Percentiles rank a stretch among this genome's conserved stretches.
Evolutionary conservation across 495 filamentous ascomycete species (phyloP).

Genomic region (Penicillium bovifimosum): DNA sequence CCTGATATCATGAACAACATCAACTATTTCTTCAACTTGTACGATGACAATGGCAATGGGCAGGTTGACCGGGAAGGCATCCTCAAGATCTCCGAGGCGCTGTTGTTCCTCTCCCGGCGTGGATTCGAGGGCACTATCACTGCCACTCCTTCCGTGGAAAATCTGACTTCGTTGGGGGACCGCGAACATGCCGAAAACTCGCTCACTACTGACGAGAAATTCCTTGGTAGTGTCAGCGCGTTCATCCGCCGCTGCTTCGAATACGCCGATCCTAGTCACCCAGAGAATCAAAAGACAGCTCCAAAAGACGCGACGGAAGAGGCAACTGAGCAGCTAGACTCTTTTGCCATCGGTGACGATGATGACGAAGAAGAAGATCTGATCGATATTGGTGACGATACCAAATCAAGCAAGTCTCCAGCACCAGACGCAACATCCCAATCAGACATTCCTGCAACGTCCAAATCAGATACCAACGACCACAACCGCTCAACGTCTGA

Average conservation of each 20-base stretch:
- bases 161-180: slow-evolving; percentile 22
- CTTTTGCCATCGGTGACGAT: slow-evolving; percentile 78
- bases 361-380: slow-evolving; percentile 68
- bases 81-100: slow-evolving; percentile 84
- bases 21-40: slow-evolving; percentile 94
- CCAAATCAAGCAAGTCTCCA: slow-evolving; percentile 22
- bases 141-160: slow-evolving; percentile 40
- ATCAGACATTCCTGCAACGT: background rate
- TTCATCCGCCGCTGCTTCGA: slow-evolving; percentile 97
- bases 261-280: slow-evolving; percentile 91
- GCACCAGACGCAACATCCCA: slow-evolving; percentile 8
- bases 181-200: slow-evolving; percentile 27
- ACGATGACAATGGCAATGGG: slow-evolving; percentile 88
- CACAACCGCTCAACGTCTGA: slow-evolving; percentile 27
- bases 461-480: slow-evolving; percentile 5
- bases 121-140: slow-evolving; percentile 71
- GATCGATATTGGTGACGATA: slow-evolving; percentile 48
- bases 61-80: slow-evolving; percentile 97
- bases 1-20: slow-evolving; percentile 96
- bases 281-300: slow-evolving; percentile 45
- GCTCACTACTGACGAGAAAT: slow-evolving; percentile 64
- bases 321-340: slow-evolving; percentile 44
- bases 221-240: slow-evolving; percentile 84
- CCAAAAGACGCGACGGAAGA: slow-evolving; percentile 22
- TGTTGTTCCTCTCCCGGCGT: slow-evolving; percentile 84